Evolutionary conservation across 2,329 filamentous ascomycete species (phyloP).

Genomic region (Colletotrichum shisoi): DNA sequence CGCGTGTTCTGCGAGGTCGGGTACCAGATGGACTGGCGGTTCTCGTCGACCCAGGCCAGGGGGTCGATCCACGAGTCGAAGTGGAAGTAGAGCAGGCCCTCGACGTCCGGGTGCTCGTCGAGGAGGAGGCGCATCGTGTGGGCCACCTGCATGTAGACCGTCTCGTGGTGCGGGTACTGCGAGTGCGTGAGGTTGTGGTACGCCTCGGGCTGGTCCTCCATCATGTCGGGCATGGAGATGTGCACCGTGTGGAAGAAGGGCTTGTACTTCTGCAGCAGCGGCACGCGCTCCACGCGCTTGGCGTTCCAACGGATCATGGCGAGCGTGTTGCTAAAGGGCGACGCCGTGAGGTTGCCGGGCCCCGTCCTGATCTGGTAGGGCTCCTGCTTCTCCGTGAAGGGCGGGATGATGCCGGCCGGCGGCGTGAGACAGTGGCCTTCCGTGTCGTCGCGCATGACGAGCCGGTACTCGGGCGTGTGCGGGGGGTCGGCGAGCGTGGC

Average conservation of each 20-base stretch:
- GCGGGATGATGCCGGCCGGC: conserved; percentile 17
- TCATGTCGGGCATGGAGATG: conserved; percentile 43
- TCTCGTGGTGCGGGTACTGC: conserved; percentile 40
- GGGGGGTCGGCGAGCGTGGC: conserved; percentile 34
- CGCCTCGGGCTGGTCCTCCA: conserved; percentile 32
- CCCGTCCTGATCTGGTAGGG: conserved; percentile 23
- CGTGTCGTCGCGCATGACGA: conserved; percentile 32
- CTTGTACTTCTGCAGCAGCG: conserved; percentile 43
- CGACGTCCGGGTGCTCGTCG: conserved; percentile 43
- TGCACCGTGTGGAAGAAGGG: conserved; percentile 47
- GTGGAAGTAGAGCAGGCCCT: conserved; percentile 46
- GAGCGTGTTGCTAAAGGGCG: conserved; percentile 45
- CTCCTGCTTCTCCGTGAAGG: conserved; percentile 26
- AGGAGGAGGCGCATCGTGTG: conserved; percentile 46
- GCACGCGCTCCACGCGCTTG: conserved; percentile 43
- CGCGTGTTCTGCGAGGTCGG: conserved; percentile 39
- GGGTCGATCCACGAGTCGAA: conserved; percentile 49
- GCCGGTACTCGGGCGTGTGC: conserved; percentile 35
- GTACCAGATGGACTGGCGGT: conserved; percentile 45
- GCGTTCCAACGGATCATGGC: conserved; percentile 46
- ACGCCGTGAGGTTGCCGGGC: conserved; percentile 36
- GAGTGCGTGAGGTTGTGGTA: conserved; percentile 45
- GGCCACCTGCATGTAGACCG: conserved; percentile 43
- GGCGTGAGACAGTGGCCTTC: conserved; percentile 25
- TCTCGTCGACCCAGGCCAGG: conserved; percentile 42